phyloP scores from a whole-genome alignment of 1,284 basidiomycete genomes.

The Vanrija sp. region DNA sequence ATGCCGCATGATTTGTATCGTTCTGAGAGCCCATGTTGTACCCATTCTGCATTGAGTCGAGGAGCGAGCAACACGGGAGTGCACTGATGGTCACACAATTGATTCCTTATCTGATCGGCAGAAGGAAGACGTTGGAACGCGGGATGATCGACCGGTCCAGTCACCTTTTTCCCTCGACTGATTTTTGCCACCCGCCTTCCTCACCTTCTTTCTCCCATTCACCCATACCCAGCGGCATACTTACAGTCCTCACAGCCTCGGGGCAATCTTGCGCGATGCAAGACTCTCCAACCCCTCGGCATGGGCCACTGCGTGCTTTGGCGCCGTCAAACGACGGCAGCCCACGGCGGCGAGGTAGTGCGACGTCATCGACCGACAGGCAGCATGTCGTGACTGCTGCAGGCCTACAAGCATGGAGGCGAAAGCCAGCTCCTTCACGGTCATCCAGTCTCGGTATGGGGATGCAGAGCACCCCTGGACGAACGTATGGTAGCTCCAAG shows the following conservation, averaged over 20 bases:
- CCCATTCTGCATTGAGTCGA: not conserved
- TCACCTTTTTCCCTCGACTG: not conserved
- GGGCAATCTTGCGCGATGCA: too few relatives aligned
- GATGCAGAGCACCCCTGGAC: constrained; percentile 25
- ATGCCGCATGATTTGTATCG: constrained; percentile 14
- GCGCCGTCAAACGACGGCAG: not conserved
- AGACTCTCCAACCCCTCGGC: not conserved
- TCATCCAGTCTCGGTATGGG: constrained; percentile 22
- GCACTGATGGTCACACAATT: not conserved
- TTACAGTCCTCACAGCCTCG: too few relatives aligned
- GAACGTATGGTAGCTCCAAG: constrained; percentile 5
- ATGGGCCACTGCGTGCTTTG: not conserved
- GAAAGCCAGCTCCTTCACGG: not conserved
- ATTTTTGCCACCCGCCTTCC: not conserved
- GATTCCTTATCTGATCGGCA: not conserved
- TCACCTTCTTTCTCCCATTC: not conserved
- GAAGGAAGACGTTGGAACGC: not conserved
- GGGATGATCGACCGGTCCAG: not conserved
- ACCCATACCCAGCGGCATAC: not conserved
- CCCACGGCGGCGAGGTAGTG: not conserved
- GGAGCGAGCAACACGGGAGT: too few relatives aligned
- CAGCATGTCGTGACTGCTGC: not conserved
- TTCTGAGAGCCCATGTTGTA: constrained; percentile 2
- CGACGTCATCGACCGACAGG: not conserved
- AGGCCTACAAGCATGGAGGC: not conserved